These are phyloP conservation scores for Ceratobasidium sp. DNA, from an alignment of 1,284 basidiomycete species.

Conservation along the genomic window DNA sequence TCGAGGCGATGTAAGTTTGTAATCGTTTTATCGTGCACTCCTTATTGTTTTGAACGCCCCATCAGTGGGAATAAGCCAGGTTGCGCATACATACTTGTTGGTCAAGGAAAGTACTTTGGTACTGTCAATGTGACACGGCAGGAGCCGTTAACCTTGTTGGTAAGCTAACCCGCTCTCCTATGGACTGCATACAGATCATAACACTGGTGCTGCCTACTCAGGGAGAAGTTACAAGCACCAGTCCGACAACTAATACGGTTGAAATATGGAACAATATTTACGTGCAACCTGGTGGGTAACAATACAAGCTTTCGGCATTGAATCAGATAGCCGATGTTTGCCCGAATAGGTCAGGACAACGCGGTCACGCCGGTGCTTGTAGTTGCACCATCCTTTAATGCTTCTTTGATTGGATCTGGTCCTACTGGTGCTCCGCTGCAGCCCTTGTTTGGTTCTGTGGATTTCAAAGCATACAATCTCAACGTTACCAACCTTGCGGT, in stretches of 20 bases:
- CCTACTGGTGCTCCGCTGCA: conserved; percentile 41
- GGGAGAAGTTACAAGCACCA: conserved; percentile 22
- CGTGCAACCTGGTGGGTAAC: conserved; percentile 1
- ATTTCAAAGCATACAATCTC: conserved; percentile 76
- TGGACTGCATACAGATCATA: too few species aligned
- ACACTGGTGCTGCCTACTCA: not conserved
- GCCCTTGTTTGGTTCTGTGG: conserved; percentile 50
- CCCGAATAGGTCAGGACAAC: conserved; percentile 28
- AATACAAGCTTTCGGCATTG: not conserved
- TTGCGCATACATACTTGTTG: conserved; percentile 24
- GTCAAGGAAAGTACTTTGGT: conserved; percentile 26
- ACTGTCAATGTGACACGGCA: conserved; percentile 34
- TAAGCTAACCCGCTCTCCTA: not conserved
- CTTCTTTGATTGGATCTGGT: conserved; percentile 38
- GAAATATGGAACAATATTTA: conserved; percentile 30
- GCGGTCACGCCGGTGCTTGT: conserved; percentile 27
- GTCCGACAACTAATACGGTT: conserved; percentile 6
- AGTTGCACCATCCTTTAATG: conserved; percentile 33
- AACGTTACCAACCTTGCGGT: conserved; percentile 75
- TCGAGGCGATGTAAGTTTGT: conserved; percentile 20
- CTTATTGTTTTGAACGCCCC: not conserved
- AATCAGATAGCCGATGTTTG: not conserved
- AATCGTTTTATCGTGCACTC: not conserved
- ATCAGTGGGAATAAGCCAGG: conserved; percentile 23
- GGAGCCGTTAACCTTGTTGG: conserved; percentile 24